These are phyloP conservation scores for Gnomoniopsis sp. DNA, from an alignment of 2,329 filamentous ascomycete species.

Conservation along the genomic window DNA sequence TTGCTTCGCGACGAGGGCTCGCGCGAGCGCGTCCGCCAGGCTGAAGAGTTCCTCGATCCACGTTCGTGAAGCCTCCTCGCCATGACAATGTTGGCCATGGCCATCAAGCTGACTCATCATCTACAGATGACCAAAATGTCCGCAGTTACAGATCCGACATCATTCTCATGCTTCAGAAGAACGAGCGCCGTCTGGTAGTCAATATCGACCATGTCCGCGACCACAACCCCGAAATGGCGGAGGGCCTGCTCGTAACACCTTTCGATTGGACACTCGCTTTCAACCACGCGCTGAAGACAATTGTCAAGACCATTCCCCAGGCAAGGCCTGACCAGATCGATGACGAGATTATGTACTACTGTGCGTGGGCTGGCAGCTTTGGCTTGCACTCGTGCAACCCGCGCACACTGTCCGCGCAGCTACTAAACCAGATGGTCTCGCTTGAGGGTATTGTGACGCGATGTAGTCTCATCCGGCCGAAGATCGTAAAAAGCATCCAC, in stretches of 20 bases:
- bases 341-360: conserved; percentile 86
- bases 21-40: conserved; percentile 77
- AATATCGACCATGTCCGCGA: conserved; percentile 88
- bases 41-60: conserved; percentile 92
- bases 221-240: conserved; percentile 79
- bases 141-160: conserved; percentile 88
- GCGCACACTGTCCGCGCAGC: conserved; percentile 80
- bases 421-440: conserved; percentile 95
- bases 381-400: conserved; percentile 94
- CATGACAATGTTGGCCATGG: neutral
- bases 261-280: conserved; percentile 90
- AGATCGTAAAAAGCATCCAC: conserved; percentile 97
- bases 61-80: conserved; percentile 50
- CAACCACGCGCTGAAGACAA: conserved; percentile 83
- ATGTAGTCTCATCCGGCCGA: conserved; percentile 90
- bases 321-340: conserved; percentile 72
- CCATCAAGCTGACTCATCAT: neutral
- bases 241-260: conserved; percentile 73
- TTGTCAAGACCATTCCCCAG: conserved; percentile 65
- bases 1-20: conserved; percentile 82
- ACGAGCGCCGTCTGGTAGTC: conserved; percentile 62
- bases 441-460: conserved; percentile 97
- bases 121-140: conserved; percentile 47
- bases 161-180: conserved; percentile 69
- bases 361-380: conserved; percentile 95